Evolutionary conservation across 257 asterid species (phyloP).

Genomic region (Petunia axillaris): DNA sequence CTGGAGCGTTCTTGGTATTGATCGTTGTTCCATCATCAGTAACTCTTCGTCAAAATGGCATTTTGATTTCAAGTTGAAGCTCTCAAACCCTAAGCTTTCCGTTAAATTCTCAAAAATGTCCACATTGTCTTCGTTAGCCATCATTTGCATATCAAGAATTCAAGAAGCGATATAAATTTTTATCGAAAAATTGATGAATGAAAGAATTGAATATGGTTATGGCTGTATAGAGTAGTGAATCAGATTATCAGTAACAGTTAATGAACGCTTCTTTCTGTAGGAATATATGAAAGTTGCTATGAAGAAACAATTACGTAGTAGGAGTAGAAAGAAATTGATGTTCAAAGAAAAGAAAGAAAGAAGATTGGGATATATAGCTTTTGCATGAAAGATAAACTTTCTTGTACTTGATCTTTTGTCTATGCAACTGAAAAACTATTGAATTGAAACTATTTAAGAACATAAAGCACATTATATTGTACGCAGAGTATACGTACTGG

Average conservation of each 20-base stretch:
- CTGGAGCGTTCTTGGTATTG: not conserved
- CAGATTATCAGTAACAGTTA: not conserved
- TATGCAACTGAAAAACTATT: too few species aligned
- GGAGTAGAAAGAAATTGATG: too few species aligned
- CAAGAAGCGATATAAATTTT: not conserved
- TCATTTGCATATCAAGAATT: not conserved
- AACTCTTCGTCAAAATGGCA: not conserved
- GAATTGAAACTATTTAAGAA: too few species aligned
- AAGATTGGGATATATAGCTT: not conserved
- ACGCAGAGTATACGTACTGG: too few species aligned
- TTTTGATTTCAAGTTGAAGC: slow-evolving; percentile 9
- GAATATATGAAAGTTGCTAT: too few species aligned
- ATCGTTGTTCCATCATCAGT: not conserved
- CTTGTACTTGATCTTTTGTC: too few species aligned
- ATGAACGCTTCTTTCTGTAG: not conserved
- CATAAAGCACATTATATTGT: too few species aligned
- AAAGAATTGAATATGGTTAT: not conserved
- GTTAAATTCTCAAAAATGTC: slow-evolving; percentile 21
- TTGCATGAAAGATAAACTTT: not conserved
- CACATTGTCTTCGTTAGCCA: not conserved
- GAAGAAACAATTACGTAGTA: too few species aligned
- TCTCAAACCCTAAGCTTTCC: slow-evolving; percentile 31
- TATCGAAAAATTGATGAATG: not conserved
- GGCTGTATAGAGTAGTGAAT: not conserved
- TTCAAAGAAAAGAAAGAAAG: not conserved